Percentiles rank a stretch among this genome's conserved stretches.
Conservation (phyloP, 2,329 filamentous ascomycete species). For the Furcasterigmium sp. region DNA sequence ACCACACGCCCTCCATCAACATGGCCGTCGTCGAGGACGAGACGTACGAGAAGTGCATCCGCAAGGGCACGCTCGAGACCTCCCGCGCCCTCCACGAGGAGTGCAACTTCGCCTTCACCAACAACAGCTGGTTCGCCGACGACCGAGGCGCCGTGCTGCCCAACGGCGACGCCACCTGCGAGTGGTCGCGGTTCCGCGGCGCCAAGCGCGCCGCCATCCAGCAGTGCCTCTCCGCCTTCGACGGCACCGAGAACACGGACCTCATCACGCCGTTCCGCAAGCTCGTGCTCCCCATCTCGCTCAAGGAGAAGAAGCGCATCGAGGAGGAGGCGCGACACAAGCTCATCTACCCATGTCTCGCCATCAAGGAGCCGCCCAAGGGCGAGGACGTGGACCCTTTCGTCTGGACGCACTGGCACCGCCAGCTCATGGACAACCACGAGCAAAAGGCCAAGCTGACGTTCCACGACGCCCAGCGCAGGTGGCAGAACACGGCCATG, state of each 20-base stretch:
- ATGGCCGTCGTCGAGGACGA: slow-evolving; percentile 27
- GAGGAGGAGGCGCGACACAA: neutral
- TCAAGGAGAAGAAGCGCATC: slow-evolving; percentile 13
- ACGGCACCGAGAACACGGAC: slow-evolving; percentile 28
- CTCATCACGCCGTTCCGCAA: slow-evolving; percentile 27
- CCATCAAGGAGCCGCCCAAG: slow-evolving; percentile 5
- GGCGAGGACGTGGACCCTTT: slow-evolving; percentile 19
- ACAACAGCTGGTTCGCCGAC: slow-evolving; percentile 5
- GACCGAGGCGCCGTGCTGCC: slow-evolving; percentile 10
- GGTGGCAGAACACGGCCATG: neutral
- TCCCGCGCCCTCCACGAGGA: slow-evolving; percentile 5
- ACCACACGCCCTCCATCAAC: slow-evolving; percentile 17
- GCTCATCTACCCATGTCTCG: slow-evolving; percentile 9
- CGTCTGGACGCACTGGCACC: slow-evolving; percentile 22
- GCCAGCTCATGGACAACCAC: slow-evolving; percentile 15
- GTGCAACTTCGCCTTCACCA: slow-evolving; percentile 10
- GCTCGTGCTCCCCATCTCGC: slow-evolving; percentile 27
- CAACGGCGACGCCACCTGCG: slow-evolving; percentile 13
- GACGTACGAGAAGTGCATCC: slow-evolving; percentile 27
- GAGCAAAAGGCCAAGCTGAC: slow-evolving; percentile 12
- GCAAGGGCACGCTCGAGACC: slow-evolving; percentile 12
- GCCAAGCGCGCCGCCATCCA: slow-evolving; percentile 40
- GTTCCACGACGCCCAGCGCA: neutral
- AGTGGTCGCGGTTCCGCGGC: slow-evolving; percentile 32
- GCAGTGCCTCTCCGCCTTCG: slow-evolving; percentile 31